Evolutionary conservation across 768 basidiomycete genomes (phyloP).

Genomic region (Phanerochaete carnosa): DNA sequence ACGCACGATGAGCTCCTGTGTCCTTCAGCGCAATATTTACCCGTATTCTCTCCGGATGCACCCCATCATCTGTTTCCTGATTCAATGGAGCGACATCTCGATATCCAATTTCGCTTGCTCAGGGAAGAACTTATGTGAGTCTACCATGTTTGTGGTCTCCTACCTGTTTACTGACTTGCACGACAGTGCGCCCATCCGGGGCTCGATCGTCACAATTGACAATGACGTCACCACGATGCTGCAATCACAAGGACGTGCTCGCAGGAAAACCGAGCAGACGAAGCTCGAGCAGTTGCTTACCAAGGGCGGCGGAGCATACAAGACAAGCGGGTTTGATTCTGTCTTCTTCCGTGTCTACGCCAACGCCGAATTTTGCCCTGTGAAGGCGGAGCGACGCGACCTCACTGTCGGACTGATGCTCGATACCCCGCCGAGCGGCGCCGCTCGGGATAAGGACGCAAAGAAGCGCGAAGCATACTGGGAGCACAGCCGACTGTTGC

Average conservation of each 20-base stretch:
- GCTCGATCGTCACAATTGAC: conserved; percentile 14
- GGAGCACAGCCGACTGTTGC: conserved; percentile 60
- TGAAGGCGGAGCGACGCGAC: conserved; percentile 49
- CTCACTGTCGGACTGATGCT: conserved; percentile 45
- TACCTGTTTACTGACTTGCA: background rate
- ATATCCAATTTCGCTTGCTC: conserved; percentile 72
- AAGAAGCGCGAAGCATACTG: conserved; percentile 50
- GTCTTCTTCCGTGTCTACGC: conserved; percentile 66
- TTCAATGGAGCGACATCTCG: conserved; percentile 64
- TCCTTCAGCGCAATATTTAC: conserved; percentile 51
- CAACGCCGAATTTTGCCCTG: conserved; percentile 42
- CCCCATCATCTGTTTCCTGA: conserved; percentile 57
- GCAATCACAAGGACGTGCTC: background rate
- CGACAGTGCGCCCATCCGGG: conserved; percentile 17
- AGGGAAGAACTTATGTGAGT: conserved; percentile 68
- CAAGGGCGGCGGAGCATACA: conserved; percentile 59
- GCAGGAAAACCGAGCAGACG: conserved; percentile 26
- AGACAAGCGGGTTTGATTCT: conserved; percentile 38
- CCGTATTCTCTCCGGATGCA: conserved; percentile 53
- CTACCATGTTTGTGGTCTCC: background rate
- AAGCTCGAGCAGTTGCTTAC: conserved; percentile 42
- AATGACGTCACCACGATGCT: conserved; percentile 16
- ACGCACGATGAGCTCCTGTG: conserved; percentile 64
- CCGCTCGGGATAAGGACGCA: conserved; percentile 39
- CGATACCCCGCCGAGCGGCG: conserved; percentile 49